A percentile compares a stretch with the other conserved stretches of the same genome.
phyloP scores from a whole-genome alignment of 768 basidiomycete genomes.

The Phlebiopsis flavidoalba region DNA sequence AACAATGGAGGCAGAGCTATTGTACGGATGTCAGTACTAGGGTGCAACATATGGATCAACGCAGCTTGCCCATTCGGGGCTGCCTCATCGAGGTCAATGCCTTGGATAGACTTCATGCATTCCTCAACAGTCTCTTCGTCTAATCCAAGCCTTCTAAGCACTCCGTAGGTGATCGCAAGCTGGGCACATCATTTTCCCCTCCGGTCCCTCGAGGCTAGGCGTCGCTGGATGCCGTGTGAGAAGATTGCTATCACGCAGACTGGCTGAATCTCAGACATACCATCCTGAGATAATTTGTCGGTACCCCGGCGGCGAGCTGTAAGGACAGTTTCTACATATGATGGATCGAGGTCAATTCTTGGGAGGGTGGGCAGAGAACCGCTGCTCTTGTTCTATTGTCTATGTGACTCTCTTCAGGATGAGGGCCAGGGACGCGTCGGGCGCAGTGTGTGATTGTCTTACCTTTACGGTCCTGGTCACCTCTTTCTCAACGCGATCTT shows the following conservation, averaged over 20 bases:
- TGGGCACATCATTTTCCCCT: conserved; percentile 68
- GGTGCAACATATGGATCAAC: neutral
- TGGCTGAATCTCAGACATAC: neutral
- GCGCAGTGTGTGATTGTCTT: neutral
- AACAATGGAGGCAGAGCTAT: conserved; percentile 63
- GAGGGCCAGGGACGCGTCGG: neutral
- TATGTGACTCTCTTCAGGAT: conserved; percentile 23
- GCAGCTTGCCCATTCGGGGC: conserved; percentile 79
- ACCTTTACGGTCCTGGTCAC: conserved; percentile 70
- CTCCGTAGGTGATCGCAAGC: conserved; percentile 77
- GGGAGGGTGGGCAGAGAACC: conserved; percentile 62
- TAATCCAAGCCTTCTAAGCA: conserved; percentile 75
- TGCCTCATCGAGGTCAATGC: conserved; percentile 81
- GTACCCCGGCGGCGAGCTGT: conserved; percentile 38
- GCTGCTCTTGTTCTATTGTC: conserved; percentile 80
- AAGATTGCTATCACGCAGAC: neutral
- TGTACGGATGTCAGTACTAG: neutral
- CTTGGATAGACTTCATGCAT: conserved; percentile 60
- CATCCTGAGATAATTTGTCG: neutral
- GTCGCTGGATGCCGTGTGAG: neutral
- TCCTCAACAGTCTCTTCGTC: conserved; percentile 60
- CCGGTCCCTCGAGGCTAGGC: conserved; percentile 41
- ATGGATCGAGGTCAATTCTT: conserved; percentile 55
- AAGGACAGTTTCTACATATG: conserved; percentile 57
- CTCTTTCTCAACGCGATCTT: conserved; percentile 88